A percentile compares a stretch with the other conserved stretches of the same genome.
Conservation (phyloP, 495 filamentous ascomycete genomes). For the Friedmanniomyces simplex region DNA sequence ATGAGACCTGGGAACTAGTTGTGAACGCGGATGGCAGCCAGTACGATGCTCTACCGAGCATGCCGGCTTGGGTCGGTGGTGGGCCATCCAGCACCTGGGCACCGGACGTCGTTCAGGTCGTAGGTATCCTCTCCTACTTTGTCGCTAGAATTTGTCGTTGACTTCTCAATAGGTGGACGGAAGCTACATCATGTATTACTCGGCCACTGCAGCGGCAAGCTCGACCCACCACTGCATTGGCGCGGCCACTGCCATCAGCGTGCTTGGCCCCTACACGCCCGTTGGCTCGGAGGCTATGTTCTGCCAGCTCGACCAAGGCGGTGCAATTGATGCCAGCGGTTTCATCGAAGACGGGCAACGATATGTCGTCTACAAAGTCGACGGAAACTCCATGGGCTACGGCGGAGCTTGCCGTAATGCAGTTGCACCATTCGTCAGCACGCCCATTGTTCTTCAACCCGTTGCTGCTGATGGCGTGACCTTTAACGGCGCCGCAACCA, state of each 20-base stretch:
- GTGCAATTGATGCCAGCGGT: constrained; percentile 21
- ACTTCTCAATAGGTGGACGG: constrained; percentile 2
- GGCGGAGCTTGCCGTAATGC: constrained; percentile 19
- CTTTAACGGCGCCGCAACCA: background rate
- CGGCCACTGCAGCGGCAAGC: constrained; percentile 24
- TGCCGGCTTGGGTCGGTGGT: constrained; percentile 14
- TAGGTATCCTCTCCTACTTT: constrained; percentile 12
- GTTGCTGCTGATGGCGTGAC: constrained; percentile 17
- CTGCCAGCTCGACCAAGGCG: constrained; percentile 20
- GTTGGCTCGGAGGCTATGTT: constrained; percentile 2
- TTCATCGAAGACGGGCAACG: constrained; percentile 13
- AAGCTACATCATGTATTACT: constrained; percentile 29
- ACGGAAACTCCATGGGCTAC: constrained; percentile 18
- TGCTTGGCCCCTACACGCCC: constrained; percentile 34
- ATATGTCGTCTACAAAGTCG: constrained; percentile 22
- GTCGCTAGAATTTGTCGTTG: background rate
- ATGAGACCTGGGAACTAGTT: constrained; percentile 12
- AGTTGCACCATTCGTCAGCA: constrained; percentile 13
- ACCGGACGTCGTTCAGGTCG: constrained; percentile 16
- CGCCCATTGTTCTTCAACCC: constrained; percentile 18
- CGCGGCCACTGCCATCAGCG: constrained; percentile 31
- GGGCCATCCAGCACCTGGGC: constrained; percentile 12
- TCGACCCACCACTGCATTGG: constrained; percentile 36
- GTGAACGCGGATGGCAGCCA: constrained; percentile 3
- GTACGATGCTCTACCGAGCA: constrained; percentile 16